A percentile compares a stretch with the other conserved stretches of the same genome.
Conservation (phyloP, 2,329 filamentous ascomycete species). For the Chaetoscypha palmicola region DNA sequence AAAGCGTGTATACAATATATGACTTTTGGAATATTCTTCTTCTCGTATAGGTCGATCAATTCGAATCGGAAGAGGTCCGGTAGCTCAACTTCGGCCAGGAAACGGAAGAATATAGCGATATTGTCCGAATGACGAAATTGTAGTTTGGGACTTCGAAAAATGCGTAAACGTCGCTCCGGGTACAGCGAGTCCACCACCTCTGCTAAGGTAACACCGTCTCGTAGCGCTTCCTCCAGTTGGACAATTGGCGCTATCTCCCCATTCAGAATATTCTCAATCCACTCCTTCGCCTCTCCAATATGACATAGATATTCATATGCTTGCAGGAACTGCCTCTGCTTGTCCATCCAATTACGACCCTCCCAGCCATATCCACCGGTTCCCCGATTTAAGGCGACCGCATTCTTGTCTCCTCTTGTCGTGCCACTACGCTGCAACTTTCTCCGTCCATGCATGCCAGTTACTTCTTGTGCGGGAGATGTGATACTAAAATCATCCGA, state of each 20-base stretch:
- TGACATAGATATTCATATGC: constrained; percentile 98
- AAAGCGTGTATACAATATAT: constrained; percentile 98
- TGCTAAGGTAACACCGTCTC: constrained; percentile 88
- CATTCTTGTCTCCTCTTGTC: constrained; percentile 31
- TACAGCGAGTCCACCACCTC: constrained; percentile 89
- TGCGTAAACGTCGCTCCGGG: constrained; percentile 66
- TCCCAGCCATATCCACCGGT: constrained; percentile 62
- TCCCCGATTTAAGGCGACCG: constrained; percentile 40
- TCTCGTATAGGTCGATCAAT: constrained; percentile 95
- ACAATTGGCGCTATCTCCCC: constrained; percentile 85
- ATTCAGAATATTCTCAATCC: constrained; percentile 91
- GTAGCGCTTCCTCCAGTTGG: constrained; percentile 82
- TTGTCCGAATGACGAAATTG: constrained; percentile 98
- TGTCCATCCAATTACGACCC: constrained; percentile 95
- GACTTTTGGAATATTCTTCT: constrained; percentile 98
- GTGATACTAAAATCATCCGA: constrained; percentile 76
- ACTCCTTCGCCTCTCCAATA: constrained; percentile 97
- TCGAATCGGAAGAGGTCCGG: constrained; percentile 97
- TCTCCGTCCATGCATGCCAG: constrained; percentile 76
- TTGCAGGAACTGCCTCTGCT: constrained; percentile 90
- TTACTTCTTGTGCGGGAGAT: constrained; percentile 74
- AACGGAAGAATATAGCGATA: constrained; percentile 91
- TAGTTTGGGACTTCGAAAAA: constrained; percentile 77
- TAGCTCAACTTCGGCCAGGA: constrained; percentile 82
- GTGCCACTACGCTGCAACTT: constrained; percentile 68